These are phyloP conservation scores for Pestalotiopsis sp. DNA, from an alignment of 2,329 filamentous ascomycete genomes.

Conservation along the genomic window DNA sequence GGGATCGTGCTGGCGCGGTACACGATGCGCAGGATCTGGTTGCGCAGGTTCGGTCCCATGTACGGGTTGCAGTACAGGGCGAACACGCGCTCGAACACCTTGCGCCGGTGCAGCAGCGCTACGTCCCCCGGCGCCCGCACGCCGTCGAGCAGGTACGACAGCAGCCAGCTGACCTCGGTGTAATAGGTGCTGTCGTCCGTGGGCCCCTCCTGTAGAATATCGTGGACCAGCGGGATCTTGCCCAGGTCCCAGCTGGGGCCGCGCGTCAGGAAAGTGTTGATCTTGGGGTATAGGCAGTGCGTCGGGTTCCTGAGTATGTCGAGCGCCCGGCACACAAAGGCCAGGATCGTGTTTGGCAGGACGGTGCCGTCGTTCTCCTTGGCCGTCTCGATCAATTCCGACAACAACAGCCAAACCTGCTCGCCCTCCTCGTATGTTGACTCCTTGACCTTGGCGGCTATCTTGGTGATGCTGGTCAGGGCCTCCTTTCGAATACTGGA, in stretches of 20 bases:
- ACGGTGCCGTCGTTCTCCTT: constrained; percentile 35
- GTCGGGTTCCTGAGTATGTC: constrained; percentile 74
- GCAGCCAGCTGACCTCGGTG: constrained; percentile 34
- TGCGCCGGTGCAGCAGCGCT: constrained; percentile 31
- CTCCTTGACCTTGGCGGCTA: constrained; percentile 63
- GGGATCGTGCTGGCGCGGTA: constrained; percentile 29
- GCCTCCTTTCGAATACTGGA: constrained; percentile 80
- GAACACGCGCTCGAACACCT: constrained; percentile 56
- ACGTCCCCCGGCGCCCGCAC: constrained; percentile 30
- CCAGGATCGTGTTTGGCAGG: constrained; percentile 72
- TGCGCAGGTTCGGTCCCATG: constrained; percentile 28
- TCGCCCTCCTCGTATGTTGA: constrained; percentile 76
- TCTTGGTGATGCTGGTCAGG: constrained; percentile 67
- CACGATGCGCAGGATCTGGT: constrained; percentile 28
- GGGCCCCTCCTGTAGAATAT: constrained; percentile 57
- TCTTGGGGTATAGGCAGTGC: constrained; percentile 81
- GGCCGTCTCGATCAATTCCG: constrained; percentile 78
- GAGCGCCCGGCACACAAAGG: constrained; percentile 74
- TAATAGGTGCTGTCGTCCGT: constrained; percentile 34
- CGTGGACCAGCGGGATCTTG: constrained; percentile 71
- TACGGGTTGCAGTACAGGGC: constrained; percentile 32
- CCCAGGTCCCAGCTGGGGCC: constrained; percentile 76
- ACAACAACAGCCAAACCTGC: constrained; percentile 77
- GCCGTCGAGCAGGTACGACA: constrained; percentile 32
- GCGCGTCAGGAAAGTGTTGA: constrained; percentile 82